Conservation (phyloP, 179 eudicot species). For the Vitellaria paradoxa region DNA sequence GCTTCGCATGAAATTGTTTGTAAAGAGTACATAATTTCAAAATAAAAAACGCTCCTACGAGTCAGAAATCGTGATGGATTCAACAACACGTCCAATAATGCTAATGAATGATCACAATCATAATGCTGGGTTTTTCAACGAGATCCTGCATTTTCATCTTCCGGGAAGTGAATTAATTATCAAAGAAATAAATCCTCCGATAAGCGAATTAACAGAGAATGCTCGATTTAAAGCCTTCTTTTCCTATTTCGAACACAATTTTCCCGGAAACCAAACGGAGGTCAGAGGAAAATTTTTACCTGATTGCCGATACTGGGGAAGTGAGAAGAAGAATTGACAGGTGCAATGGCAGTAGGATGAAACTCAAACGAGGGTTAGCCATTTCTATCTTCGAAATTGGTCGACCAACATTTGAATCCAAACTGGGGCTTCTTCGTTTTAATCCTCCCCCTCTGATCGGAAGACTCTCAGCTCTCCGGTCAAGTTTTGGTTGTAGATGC, state of each 20-base stretch:
- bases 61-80: too few species aligned
- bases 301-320: constrained; percentile 34
- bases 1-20: neutral
- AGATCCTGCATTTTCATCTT: neutral
- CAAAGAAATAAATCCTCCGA: too few species aligned
- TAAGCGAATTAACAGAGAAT: too few species aligned
- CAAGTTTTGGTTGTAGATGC: too few species aligned
- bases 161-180: too few species aligned
- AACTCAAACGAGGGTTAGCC: constrained; percentile 9
- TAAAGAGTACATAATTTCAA: neutral
- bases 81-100: too few species aligned
- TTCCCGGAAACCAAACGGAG: neutral
- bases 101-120: neutral
- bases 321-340: constrained; percentile 24
- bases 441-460: too few species aligned
- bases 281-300: constrained; percentile 22
- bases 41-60: neutral
- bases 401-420: neutral
- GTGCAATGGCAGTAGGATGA: neutral
- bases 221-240: neutral
- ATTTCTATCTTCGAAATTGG: constrained; percentile 8
- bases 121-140: neutral
- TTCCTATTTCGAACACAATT: neutral
- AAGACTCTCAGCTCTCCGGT: too few species aligned
- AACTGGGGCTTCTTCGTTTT: too few species aligned